A percentile compares a stretch with the other conserved stretches of the same genome.
Conservation (phyloP, 805 yeast species). For the Metschnikowia gruessii region DNA sequence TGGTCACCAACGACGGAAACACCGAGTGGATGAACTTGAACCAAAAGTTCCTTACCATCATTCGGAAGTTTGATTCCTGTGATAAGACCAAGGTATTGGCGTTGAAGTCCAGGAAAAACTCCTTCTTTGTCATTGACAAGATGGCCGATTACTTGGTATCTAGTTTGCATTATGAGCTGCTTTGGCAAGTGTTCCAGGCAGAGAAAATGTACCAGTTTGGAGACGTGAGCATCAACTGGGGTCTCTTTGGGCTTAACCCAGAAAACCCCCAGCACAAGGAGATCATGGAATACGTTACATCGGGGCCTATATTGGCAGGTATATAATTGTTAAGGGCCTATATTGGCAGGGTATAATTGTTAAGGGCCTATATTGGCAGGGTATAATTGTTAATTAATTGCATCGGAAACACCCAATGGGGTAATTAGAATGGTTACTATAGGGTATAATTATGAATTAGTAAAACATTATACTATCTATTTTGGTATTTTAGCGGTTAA, state of each 20-base stretch:
- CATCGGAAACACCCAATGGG: no score
- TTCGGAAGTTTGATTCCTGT: constrained; percentile 16
- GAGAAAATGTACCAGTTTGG: constrained; percentile 13
- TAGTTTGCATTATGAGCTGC: constrained; percentile 38
- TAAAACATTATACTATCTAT: no score
- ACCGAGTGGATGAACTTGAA: constrained; percentile 11
- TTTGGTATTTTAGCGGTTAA: no score
- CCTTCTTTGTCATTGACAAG: constrained; percentile 32
- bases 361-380: no score
- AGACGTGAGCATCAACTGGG: constrained; percentile 24
- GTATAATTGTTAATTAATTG: no score
- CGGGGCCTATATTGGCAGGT: constrained; percentile 9
- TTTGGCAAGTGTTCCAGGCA: constrained; percentile 36
- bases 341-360: no score
- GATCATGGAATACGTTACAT: constrained; percentile 13
- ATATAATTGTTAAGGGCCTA: no score
- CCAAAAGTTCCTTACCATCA: constrained; percentile 14
- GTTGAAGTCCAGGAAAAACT: constrained; percentile 8
- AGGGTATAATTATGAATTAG: no score
- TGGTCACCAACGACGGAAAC: constrained; percentile 8
- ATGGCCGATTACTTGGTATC: constrained; percentile 37
- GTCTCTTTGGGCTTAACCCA: constrained; percentile 28
- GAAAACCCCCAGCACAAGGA: constrained; percentile 12
- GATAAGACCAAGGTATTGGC: constrained; percentile 11
- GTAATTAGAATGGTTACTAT: no score